A percentile compares a stretch with the other conserved stretches of the same genome.
These are phyloP conservation scores for sunflower (Helianthus annuus) DNA, from an alignment of 129 eudicot species.

Conservation along the genomic window DNA sequence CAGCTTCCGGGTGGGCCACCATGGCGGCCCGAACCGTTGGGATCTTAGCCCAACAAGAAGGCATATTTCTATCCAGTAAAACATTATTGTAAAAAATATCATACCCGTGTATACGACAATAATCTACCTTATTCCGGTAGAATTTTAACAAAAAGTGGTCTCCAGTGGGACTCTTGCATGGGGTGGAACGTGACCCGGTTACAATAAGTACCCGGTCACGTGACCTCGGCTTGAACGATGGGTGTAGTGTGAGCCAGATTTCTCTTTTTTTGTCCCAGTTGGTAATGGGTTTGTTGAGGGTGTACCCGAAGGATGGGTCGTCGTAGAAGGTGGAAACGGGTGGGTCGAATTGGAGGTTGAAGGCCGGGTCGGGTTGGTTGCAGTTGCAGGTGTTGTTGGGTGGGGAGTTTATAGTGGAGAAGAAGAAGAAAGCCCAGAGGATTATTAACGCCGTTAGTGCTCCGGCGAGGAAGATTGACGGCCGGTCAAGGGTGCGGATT, in stretches of 20 bases:
- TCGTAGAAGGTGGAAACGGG: conserved; percentile 43
- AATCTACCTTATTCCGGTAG: conserved; percentile 43
- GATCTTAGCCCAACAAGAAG: conserved; percentile 45
- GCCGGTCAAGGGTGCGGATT: conserved; percentile 34
- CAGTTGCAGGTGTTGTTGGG: conserved; percentile 20
- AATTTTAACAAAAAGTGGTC: conserved; percentile 38
- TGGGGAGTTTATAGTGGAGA: conserved; percentile 20
- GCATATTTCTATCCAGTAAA: conserved; percentile 34
- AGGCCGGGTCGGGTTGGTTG: conserved; percentile 25
- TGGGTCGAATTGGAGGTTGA: conserved; percentile 36
- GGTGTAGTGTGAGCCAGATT: conserved; percentile 38
- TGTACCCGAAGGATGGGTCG: conserved; percentile 43
- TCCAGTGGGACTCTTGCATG: conserved; percentile 37
- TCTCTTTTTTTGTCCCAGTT: conserved; percentile 35
- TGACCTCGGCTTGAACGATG: conserved; percentile 28
- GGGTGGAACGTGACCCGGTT: conserved; percentile 40
- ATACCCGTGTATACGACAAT: conserved; percentile 44
- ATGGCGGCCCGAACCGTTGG: conserved; percentile 49
- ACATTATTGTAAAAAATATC: conserved; percentile 51
- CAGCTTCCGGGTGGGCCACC: conserved; percentile 59
- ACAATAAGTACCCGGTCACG: conserved; percentile 27
- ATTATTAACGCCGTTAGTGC: conserved; percentile 24
- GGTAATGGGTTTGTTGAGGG: conserved; percentile 16
- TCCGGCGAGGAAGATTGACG: conserved; percentile 42
- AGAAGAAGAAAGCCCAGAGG: conserved; percentile 32